These are phyloP conservation scores for Colletotrichum abscissum DNA, from an alignment of 2,329 filamentous ascomycete species.

Conservation along the genomic window DNA sequence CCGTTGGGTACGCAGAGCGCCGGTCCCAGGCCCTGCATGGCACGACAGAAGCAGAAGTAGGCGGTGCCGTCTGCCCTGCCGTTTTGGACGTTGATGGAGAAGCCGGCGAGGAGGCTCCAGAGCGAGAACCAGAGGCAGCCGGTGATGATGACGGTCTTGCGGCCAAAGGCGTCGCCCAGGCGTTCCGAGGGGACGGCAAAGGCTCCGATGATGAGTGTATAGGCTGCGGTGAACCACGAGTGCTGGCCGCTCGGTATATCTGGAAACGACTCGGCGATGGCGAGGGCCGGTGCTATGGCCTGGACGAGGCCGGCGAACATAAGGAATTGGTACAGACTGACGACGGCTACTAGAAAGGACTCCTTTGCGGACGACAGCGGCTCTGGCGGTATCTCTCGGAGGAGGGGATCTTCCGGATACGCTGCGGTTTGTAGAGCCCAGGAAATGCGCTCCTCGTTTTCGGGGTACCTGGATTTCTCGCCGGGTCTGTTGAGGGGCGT, in stretches of 20 bases:
- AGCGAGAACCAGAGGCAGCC: conserved; percentile 66
- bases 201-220: conserved; percentile 64
- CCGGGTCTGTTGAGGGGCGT: background rate
- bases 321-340: conserved; percentile 4
- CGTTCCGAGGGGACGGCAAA: conserved; percentile 69
- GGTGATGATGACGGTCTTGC: conserved; percentile 63
- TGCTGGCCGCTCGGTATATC: conserved; percentile 48
- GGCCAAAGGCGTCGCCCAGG: conserved; percentile 67
- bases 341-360: background rate
- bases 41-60: conserved; percentile 58
- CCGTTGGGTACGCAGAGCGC: conserved; percentile 67
- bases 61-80: conserved; percentile 46
- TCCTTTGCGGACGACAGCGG: background rate
- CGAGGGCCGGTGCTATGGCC: conserved; percentile 3
- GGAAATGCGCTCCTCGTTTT: background rate
- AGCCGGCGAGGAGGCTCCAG: conserved; percentile 63
- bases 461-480: background rate
- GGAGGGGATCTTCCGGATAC: background rate
- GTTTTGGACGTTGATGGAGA: conserved; percentile 40
- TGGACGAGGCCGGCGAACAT: conserved; percentile 13
- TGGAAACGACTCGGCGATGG: conserved; percentile 3
- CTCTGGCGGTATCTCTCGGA: background rate
- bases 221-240: conserved; percentile 69
- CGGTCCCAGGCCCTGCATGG: conserved; percentile 64
- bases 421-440: background rate